Base-by-base conservation (phyloP, 176 grass and related monocot species). In the Melocanna baccifera region DNA sequence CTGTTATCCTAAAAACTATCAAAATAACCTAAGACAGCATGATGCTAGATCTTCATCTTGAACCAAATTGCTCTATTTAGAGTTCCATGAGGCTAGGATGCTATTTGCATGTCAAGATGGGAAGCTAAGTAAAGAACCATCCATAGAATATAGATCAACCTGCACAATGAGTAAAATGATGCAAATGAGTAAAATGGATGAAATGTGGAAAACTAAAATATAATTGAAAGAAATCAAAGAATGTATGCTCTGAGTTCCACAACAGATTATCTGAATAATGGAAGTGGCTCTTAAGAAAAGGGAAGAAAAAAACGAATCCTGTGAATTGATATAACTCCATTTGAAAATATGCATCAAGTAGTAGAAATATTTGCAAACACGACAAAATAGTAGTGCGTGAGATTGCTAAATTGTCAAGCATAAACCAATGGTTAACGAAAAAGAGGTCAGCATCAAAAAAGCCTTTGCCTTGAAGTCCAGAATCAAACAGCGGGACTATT, bases 21-120 rank as follows among this genome's bases (percentile, higher is more conserved):
- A 34, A 91, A 69, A 43, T 47, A 62, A 70, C 43, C 76, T 87
- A 87, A 39, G 34, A 75, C 36, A 87, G 30, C 81, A 80, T 87
- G 75, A 42, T 30, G 71, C 85, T 87, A 91, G 76, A 84, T 29
- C 62, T 80, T 87, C 89, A 91, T 80, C 69, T 41, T 80, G 69
- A 69, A 67, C 30, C 22, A 65, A 91, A 75, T 75, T 78, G 10
- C 71, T 66, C 1, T 52, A 69, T 75, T 87, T 80, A 87, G 40
- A 63, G 36, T 76, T 73, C 69, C 52, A 79, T 26, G 53, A 84
- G 70, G 69, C 81, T 87, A 91, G 14, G 43, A 87, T 51, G 34
- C 26, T 77, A 75, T 75, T 71, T 86, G 75, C 80, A 87, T 55
- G 62, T 43, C 51, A 69, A 91, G 71, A 70, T 61, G 76, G 63